Percentiles rank a stretch among this genome's conserved stretches.
Conservation (phyloP, 257 asterid species). For the Solanum clarkiae region DNA sequence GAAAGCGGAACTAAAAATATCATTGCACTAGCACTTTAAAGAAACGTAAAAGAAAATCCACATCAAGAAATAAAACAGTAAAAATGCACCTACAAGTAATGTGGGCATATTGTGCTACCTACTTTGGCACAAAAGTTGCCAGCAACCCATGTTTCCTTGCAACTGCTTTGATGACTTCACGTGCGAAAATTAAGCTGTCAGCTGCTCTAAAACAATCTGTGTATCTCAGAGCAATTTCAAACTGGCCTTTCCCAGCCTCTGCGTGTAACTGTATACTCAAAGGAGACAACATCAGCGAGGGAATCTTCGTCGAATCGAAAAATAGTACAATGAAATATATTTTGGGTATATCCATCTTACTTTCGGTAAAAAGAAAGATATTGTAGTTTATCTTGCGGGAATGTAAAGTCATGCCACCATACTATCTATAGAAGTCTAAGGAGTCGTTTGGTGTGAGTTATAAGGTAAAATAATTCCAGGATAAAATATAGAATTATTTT, state of each 20-base stretch:
- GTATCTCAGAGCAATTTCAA: slow-evolving; percentile 66
- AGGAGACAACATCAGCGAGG: background rate
- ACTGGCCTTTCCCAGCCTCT: slow-evolving; percentile 86
- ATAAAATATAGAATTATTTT: no score
- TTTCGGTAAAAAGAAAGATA: background rate
- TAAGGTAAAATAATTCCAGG: no score
- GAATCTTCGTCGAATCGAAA: background rate
- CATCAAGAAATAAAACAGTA: background rate
- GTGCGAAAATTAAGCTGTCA: slow-evolving; percentile 61
- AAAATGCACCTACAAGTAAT: background rate
- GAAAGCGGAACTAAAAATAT: background rate
- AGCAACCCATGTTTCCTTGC: slow-evolving; percentile 80
- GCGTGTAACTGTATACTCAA: slow-evolving; percentile 54
- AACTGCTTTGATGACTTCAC: slow-evolving; percentile 66
- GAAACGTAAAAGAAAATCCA: background rate
- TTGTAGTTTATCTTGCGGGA: background rate
- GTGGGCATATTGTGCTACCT: slow-evolving; percentile 10
- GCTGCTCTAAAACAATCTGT: slow-evolving; percentile 56
- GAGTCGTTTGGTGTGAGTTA: no score
- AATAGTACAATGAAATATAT: background rate
- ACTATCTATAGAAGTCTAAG: background rate
- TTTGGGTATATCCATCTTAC: background rate
- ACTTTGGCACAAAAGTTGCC: slow-evolving; percentile 95
- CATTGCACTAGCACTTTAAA: background rate
- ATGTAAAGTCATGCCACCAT: background rate